phyloP scores from a whole-genome alignment of 2,329 filamentous ascomycete species.

The Neurospora sp. region DNA sequence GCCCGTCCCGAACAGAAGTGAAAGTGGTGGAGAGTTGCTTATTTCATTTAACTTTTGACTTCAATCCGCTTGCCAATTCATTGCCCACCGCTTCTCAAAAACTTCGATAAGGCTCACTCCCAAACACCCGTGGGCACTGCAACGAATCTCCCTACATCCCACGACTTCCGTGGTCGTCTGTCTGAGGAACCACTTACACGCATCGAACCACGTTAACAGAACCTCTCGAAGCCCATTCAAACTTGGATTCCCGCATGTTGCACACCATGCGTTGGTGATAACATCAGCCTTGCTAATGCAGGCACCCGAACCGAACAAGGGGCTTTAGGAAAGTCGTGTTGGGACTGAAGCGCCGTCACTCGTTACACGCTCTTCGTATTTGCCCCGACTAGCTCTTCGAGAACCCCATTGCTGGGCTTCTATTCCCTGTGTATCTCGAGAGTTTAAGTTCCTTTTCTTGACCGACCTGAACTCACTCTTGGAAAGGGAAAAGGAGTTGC shows the following conservation, averaged over 20 bases:
- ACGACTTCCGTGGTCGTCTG: not conserved
- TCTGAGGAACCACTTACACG: not conserved
- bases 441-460: not conserved
- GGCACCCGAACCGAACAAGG: constrained; percentile 7
- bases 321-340: constrained; percentile 5
- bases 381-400: not conserved
- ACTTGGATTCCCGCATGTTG: not conserved
- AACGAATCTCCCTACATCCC: not conserved
- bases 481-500: not conserved
- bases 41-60: not conserved
- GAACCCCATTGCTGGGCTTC: not conserved
- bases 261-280: not conserved
- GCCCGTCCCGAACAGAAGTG: constrained; percentile 1
- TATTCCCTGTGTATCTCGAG: not conserved
- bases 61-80: not conserved
- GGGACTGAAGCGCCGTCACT: constrained; percentile 8
- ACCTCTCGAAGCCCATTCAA: not conserved
- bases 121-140: not conserved
- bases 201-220: not conserved
- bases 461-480: not conserved
- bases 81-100: not conserved
- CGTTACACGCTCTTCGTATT: constrained; percentile 18
- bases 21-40: not conserved
- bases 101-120: not conserved
- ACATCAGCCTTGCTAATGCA: constrained; percentile 12